phyloP scores from a whole-genome alignment of 768 basidiomycete genomes.

The Amanita pseudoporphyria region DNA sequence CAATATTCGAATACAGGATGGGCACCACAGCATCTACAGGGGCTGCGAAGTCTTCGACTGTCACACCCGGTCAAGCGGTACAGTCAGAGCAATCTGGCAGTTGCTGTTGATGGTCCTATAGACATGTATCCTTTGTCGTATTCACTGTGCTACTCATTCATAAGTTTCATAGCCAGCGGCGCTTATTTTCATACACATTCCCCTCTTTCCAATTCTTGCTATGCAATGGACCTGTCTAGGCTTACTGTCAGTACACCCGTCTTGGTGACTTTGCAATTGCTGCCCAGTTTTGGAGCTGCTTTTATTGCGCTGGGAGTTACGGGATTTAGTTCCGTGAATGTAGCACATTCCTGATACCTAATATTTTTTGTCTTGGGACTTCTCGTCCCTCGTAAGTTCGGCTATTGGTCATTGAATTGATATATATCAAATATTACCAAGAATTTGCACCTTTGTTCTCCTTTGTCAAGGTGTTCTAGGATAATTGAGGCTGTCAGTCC shows the following conservation, averaged over 20 bases:
- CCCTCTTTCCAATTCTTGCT: slow-evolving; percentile 1
- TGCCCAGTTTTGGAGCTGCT: not conserved
- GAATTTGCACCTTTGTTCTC: too few species aligned
- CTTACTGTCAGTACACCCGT: slow-evolving; percentile 5
- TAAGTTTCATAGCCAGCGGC: not conserved
- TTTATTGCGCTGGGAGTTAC: not conserved
- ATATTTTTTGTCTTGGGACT: not conserved
- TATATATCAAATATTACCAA: too few species aligned
- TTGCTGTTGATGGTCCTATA: slow-evolving; percentile 57
- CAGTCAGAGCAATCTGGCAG: slow-evolving; percentile 63
- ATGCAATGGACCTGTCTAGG: slow-evolving; percentile 4
- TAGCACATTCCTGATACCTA: slow-evolving; percentile 6
- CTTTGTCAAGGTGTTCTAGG: too few species aligned
- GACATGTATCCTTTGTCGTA: not conserved
- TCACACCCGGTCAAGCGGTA: slow-evolving; percentile 79
- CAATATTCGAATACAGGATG: slow-evolving; percentile 42
- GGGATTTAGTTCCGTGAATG: slow-evolving; percentile 4
- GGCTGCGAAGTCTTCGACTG: slow-evolving; percentile 71
- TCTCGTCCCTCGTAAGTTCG: not conserved
- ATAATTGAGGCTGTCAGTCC: too few species aligned
- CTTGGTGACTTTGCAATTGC: not conserved
- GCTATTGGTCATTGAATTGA: not conserved
- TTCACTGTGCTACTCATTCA: not conserved
- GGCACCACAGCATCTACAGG: slow-evolving; percentile 72
- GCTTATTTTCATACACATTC: not conserved